Evolutionary conservation across 2,329 filamentous ascomycete genomes (phyloP).

Genomic region (Didymella keratinophila): DNA sequence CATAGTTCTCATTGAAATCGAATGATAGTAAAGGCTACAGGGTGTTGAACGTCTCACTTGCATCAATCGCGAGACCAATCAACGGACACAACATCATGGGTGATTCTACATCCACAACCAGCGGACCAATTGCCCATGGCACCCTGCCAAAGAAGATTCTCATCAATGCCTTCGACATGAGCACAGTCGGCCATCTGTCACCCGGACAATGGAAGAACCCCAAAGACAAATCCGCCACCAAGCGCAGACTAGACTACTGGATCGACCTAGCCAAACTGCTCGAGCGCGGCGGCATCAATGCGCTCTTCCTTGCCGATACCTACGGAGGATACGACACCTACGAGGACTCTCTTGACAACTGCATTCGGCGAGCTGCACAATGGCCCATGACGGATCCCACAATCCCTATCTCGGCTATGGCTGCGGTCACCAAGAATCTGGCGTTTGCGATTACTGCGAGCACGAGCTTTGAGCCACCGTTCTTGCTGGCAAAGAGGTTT

Average conservation of each 20-base stretch:
- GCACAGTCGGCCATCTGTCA: background rate
- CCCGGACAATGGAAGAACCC: background rate
- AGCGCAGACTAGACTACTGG: slow-evolving; percentile 69
- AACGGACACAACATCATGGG: background rate
- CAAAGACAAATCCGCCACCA: slow-evolving; percentile 60
- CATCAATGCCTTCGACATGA: background rate
- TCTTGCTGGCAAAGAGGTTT: background rate
- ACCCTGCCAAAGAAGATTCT: background rate
- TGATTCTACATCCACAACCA: background rate
- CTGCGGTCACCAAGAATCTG: background rate
- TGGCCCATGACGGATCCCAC: background rate
- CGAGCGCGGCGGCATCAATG: slow-evolving; percentile 69
- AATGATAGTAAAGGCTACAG: too few species aligned
- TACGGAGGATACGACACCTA: slow-evolving; percentile 55
- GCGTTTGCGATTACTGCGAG: background rate
- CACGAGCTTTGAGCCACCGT: background rate
- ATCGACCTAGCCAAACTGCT: slow-evolving; percentile 68
- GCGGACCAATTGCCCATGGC: background rate
- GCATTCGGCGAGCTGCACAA: background rate
- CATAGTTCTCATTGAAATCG: background rate
- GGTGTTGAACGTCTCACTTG: too few species aligned
- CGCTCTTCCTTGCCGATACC: slow-evolving; percentile 71
- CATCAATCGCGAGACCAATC: too few species aligned
- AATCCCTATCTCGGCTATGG: background rate
- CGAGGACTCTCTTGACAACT: background rate